Evolutionary conservation across 225 moss, liverwort and hornwort genomes (phyloP).

Genomic region (Pseudoscleropodium purum): DNA sequence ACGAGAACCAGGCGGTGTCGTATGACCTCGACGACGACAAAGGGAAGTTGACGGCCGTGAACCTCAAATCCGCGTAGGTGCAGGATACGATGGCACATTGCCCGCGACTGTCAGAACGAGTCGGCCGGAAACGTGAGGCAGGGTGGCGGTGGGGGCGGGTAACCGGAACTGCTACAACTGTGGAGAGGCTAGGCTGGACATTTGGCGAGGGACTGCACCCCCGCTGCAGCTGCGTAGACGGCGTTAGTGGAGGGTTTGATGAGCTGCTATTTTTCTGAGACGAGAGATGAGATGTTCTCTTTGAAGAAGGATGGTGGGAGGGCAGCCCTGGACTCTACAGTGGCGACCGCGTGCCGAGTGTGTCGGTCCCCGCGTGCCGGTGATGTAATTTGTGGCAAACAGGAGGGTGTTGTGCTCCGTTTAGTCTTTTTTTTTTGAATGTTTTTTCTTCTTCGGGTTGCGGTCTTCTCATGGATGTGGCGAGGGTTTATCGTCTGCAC

Average conservation of each 20-base stretch:
- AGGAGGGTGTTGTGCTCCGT: conserved; percentile 5
- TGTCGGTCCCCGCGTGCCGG: background rate
- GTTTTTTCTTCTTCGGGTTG: conserved; percentile 2
- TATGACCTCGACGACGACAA: no score
- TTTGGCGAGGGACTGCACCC: conserved; percentile 65
- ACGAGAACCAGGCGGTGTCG: no score
- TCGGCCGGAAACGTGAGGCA: conserved; percentile 53
- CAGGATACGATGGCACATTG: conserved; percentile 42
- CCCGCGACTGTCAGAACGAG: conserved; percentile 71
- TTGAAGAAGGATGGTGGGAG: background rate
- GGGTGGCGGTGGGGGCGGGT: conserved; percentile 55
- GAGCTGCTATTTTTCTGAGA: conserved; percentile 1
- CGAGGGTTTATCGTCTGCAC: conserved; percentile 38
- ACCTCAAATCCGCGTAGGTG: no score
- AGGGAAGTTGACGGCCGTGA: no score
- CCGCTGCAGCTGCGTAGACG: conserved; percentile 50
- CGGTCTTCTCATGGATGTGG: conserved; percentile 34
- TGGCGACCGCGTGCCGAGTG: background rate
- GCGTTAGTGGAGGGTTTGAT: background rate
- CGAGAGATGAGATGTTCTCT: background rate
- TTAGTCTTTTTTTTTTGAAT: conserved; percentile 4
- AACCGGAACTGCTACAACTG: conserved; percentile 87
- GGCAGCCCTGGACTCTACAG: background rate
- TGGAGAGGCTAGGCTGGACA: conserved; percentile 76
- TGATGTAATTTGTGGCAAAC: background rate